These are phyloP conservation scores for Alternaria conjuncta DNA, from an alignment of 2,329 filamentous ascomycete species.

Conservation along the genomic window DNA sequence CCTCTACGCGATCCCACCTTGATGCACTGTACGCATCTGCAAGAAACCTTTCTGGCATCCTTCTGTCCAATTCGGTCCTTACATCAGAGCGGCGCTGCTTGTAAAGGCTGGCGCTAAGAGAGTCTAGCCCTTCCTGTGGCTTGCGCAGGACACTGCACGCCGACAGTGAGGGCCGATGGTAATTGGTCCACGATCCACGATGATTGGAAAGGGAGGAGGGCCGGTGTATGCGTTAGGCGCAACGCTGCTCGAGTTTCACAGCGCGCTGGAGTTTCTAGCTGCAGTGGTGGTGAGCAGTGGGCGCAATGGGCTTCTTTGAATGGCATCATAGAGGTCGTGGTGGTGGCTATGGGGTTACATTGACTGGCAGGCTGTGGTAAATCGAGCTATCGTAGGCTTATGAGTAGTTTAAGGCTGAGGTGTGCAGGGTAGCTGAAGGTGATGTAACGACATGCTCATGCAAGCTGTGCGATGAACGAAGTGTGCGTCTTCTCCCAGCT, in stretches of 20 bases:
- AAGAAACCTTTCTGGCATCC: background rate
- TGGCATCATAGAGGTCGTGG: background rate
- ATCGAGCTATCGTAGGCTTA: background rate
- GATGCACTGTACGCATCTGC: background rate
- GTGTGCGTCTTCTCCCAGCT: background rate
- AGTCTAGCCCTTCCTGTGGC: slow-evolving; percentile 38
- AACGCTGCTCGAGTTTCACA: background rate
- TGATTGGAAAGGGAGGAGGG: slow-evolving; percentile 3
- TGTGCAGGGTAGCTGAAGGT: background rate
- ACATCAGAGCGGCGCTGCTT: background rate
- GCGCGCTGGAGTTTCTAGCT: background rate
- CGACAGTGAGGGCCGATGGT: slow-evolving; percentile 21
- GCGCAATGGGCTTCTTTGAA: background rate
- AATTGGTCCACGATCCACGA: background rate
- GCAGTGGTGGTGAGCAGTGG: background rate
- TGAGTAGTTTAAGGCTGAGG: background rate
- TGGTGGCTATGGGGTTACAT: slow-evolving; percentile 2
- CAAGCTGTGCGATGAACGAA: background rate
- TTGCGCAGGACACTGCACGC: slow-evolving; percentile 28
- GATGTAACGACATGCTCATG: background rate
- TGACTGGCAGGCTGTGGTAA: background rate
- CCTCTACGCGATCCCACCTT: background rate
- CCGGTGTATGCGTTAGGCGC: background rate
- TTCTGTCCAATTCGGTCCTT: background rate
- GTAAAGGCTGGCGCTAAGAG: slow-evolving; percentile 10